Evolutionary conservation across 164 flowering plant genomes (phyloP).

Genomic region (Magnolia kwangsiensis): DNA sequence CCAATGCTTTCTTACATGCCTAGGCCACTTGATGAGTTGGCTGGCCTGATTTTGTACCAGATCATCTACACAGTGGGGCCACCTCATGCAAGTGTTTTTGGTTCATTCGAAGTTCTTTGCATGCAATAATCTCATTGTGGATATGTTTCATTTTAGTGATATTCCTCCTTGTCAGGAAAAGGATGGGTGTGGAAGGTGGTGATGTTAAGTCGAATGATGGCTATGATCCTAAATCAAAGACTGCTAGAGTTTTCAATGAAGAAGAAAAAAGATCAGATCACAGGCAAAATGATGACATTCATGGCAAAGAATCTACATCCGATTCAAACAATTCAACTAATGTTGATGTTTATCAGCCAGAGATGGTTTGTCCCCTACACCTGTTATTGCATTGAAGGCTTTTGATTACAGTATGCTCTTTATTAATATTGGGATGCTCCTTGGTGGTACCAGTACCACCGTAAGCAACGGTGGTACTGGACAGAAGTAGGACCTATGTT

Average conservation of each 20-base stretch:
- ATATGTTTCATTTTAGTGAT: not conserved
- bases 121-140: not conserved
- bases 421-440: no score
- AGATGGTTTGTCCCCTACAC: conserved; percentile 4
- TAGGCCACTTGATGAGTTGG: not conserved
- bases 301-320: conserved; percentile 14
- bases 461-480: no score
- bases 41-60: not conserved
- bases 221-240: conserved; percentile 22
- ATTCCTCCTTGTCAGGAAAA: conserved; percentile 36
- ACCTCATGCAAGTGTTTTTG: not conserved
- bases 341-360: conserved; percentile 7
- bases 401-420: no score
- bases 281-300: conserved; percentile 18
- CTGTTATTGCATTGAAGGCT: no score
- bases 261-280: conserved; percentile 19
- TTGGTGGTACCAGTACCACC: no score
- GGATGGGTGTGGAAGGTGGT: conserved; percentile 21
- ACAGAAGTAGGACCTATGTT: no score
- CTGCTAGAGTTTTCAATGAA: conserved; percentile 14
- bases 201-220: conserved; percentile 27
- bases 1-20: not conserved
- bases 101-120: not conserved
- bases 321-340: conserved; percentile 24
- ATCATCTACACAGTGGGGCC: not conserved